Evolutionary conservation across 2,329 filamentous ascomycete species (phyloP).

Genomic region (Camillea tinctor): DNA sequence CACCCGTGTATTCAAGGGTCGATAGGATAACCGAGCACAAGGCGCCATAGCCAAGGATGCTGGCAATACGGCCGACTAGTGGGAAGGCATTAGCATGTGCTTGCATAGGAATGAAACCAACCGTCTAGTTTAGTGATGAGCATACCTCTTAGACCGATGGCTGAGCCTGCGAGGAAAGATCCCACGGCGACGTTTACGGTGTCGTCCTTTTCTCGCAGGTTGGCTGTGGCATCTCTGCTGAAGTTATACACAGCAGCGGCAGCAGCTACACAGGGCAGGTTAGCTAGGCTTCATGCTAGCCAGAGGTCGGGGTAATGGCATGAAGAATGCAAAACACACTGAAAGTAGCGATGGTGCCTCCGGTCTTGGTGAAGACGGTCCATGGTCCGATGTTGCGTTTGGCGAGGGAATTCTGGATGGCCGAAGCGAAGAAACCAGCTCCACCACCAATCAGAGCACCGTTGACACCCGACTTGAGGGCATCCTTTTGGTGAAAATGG

Average conservation of each 20-base stretch:
- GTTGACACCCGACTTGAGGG: slow-evolving; percentile 65
- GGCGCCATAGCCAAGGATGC: slow-evolving; percentile 61
- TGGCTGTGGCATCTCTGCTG: slow-evolving; percentile 72
- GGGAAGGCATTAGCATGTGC: slow-evolving; percentile 8
- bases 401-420: slow-evolving; percentile 82
- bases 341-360: slow-evolving; percentile 68
- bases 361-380: slow-evolving; percentile 77
- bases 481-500: slow-evolving; percentile 71
- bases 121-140: slow-evolving; percentile 5
- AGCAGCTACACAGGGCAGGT: slow-evolving; percentile 50
- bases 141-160: slow-evolving; percentile 72
- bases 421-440: slow-evolving; percentile 70
- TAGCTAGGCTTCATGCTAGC: slow-evolving; percentile 1
- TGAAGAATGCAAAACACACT: slow-evolving; percentile 31
- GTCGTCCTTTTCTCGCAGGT: slow-evolving; percentile 83
- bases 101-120: not conserved
- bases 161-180: slow-evolving; percentile 72
- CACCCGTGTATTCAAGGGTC: slow-evolving; percentile 63
- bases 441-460: slow-evolving; percentile 63
- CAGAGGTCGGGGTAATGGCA: not conserved
- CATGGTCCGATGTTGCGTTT: slow-evolving; percentile 78
- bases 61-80: slow-evolving; percentile 60
- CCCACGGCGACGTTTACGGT: slow-evolving; percentile 71
- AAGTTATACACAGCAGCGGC: slow-evolving; percentile 78
- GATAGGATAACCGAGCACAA: slow-evolving; percentile 54